Conservation (phyloP, 768 basidiomycete species). For the Chalciporus piperatus region DNA sequence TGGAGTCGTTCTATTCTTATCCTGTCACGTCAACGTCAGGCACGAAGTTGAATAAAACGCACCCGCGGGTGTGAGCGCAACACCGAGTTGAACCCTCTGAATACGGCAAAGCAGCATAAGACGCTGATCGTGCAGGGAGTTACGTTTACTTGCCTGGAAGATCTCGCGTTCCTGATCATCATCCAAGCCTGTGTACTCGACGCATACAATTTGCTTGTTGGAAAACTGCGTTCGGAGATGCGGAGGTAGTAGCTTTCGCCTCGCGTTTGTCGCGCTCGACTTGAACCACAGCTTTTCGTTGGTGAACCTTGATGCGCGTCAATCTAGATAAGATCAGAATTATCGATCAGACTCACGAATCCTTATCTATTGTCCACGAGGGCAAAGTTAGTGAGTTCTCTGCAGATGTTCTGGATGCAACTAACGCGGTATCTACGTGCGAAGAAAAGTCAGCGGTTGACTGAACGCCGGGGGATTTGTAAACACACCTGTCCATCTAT, state of each 20-base stretch:
- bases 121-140: background rate
- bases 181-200: constrained; percentile 50
- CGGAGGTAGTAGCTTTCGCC: constrained; percentile 33
- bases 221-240: constrained; percentile 37
- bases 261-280: constrained; percentile 16
- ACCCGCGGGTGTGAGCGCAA: constrained; percentile 51
- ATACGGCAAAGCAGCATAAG: background rate
- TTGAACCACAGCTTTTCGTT: constrained; percentile 40
- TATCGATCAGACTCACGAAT: constrained; percentile 31
- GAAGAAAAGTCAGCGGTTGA: constrained; percentile 2
- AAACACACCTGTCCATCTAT: constrained; percentile 52
- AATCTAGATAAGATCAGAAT: background rate
- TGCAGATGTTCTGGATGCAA: background rate
- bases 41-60: constrained; percentile 4
- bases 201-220: constrained; percentile 47
- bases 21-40: background rate
- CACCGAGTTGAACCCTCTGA: constrained; percentile 52
- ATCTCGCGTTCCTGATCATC: constrained; percentile 63
- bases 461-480: background rate
- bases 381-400: constrained; percentile 6
- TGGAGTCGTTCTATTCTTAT: constrained; percentile 43
- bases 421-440: constrained; percentile 43
- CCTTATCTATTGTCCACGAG: constrained; percentile 32
- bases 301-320: constrained; percentile 23
- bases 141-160: constrained; percentile 44